These are phyloP conservation scores for Aechmea fasciata DNA, from an alignment of 176 grass and related monocot genomes.

Conservation along the genomic window DNA sequence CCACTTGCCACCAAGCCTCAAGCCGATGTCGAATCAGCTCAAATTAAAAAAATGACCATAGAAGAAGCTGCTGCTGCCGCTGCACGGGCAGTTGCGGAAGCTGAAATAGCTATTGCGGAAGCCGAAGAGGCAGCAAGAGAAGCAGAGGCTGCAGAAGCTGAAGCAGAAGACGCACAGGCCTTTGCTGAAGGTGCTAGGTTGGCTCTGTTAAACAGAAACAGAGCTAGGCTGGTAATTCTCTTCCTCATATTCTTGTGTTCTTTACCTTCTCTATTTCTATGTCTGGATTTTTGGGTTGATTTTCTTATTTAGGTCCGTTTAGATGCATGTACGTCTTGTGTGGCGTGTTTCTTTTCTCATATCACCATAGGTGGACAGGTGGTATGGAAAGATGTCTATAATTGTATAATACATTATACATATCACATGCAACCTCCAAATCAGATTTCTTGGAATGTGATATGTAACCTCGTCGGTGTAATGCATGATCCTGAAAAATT, in stretches of 20 bases:
- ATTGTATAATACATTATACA: too few species aligned
- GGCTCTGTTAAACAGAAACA: slow-evolving; percentile 52
- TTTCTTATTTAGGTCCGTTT: too few species aligned
- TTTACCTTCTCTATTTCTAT: background rate
- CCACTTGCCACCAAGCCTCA: slow-evolving; percentile 34
- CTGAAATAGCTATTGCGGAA: slow-evolving; percentile 58
- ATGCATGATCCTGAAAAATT: too few species aligned
- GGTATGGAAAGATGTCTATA: too few species aligned
- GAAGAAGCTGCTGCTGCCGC: slow-evolving; percentile 73
- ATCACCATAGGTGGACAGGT: too few species aligned
- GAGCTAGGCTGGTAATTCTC: slow-evolving; percentile 31
- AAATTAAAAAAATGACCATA: slow-evolving; percentile 43
- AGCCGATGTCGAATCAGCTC: slow-evolving; percentile 48
- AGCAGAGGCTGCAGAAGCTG: slow-evolving; percentile 62
- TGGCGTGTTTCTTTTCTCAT: too few species aligned
- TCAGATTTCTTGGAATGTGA: too few species aligned
- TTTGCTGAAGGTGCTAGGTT: slow-evolving; percentile 57
- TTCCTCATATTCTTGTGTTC: background rate
- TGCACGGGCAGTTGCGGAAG: slow-evolving; percentile 78
- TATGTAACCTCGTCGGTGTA: too few species aligned
- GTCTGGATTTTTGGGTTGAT: too few species aligned
- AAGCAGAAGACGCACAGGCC: slow-evolving; percentile 54
- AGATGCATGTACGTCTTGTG: too few species aligned
- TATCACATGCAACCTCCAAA: too few species aligned
- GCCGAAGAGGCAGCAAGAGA: slow-evolving; percentile 70